Base-by-base conservation (phyloP, 805 yeast genomes). In the Zygoascus flipseniorum region DNA sequence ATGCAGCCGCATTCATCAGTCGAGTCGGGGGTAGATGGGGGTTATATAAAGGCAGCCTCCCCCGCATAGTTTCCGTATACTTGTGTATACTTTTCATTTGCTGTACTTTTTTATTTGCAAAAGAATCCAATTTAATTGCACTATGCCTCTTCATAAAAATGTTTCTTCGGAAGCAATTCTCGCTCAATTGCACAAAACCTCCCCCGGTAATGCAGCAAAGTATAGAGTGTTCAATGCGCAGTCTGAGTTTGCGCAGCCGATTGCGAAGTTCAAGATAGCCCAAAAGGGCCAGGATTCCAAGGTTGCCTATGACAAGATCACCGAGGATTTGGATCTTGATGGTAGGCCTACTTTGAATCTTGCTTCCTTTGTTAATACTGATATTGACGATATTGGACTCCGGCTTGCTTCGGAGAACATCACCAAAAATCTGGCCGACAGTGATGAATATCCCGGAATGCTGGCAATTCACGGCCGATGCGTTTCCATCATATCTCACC, bases 391-490 rank as follows among this genome's bases (percentile, higher is more conserved):
- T n/a, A 68, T 69, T 18, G 80, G 84, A 2, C 69, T 70, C 18
- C 72, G 73, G 58, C 75, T 89, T 59, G 77, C 83, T 52, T 47
- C 66, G 26, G 90, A 86, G 67, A 89, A 89, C 67, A 62, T 89
- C 55, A 83, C 86, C 60, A 89, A 90, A 75, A 89, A 89, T 69
- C 74, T 89, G 63, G 96, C 97, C 8, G 97, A 89, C 69, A 84
- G 85, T 61, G 97, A 90, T 66, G 97, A 89, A 73, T 89, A 89
- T 67, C 97, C 97, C 9, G 85, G 89, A 48, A 68, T 89, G 67
- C 74, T 86, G 62, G 92, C 85, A 54, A 65, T 87, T 56, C 95
- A 90, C 57, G 77, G 83, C 57, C 79, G 97, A 60, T 89, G 96
- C 70, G 79, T 89, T 54, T 79, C 89, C 23, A 89, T 89, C 60